phyloP scores from a whole-genome alignment of 1,139 yeast species.

The Wickerhamomyces sp. region DNA sequence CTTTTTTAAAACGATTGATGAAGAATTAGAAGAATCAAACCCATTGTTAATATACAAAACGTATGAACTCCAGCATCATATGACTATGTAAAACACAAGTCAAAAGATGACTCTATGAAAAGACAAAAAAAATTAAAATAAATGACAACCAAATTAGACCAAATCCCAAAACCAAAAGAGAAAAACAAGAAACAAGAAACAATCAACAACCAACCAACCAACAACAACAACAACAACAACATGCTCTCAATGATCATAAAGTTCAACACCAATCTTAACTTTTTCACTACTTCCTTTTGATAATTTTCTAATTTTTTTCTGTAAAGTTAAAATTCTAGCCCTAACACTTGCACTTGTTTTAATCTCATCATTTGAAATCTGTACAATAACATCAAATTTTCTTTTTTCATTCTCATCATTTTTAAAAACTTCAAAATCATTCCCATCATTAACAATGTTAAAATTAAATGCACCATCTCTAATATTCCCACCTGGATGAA shows the following conservation, averaged over 20 bases:
- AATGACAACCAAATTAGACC: background rate
- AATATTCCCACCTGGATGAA: slow-evolving; percentile 69
- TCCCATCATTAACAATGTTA: slow-evolving; percentile 22
- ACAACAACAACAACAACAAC: too few relatives aligned
- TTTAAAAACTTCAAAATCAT: slow-evolving; percentile 19
- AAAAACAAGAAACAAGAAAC: too few relatives aligned
- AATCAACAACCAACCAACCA: too few relatives aligned
- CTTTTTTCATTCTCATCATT: slow-evolving; percentile 28
- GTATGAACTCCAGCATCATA: too few relatives aligned
- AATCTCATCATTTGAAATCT: slow-evolving; percentile 44
- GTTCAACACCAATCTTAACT: slow-evolving; percentile 34
- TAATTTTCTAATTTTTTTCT: slow-evolving; percentile 46
- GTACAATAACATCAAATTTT: slow-evolving; percentile 39
- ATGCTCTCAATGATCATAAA: slow-evolving; percentile 22
- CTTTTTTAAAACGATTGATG: too few relatives aligned
- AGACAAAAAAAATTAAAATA: background rate
- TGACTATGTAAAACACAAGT: too few relatives aligned
- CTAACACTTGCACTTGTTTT: slow-evolving; percentile 52
- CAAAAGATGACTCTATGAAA: too few relatives aligned
- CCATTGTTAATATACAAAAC: too few relatives aligned
- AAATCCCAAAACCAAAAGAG: background rate
- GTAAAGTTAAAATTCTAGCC: slow-evolving; percentile 45
- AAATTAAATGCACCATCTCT: slow-evolving; percentile 48
- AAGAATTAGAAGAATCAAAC: too few relatives aligned
- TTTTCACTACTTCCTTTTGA: slow-evolving; percentile 39